Evolutionary conservation across 2,329 filamentous ascomycete genomes (phyloP).

Genomic region (Massarina eburnea): DNA sequence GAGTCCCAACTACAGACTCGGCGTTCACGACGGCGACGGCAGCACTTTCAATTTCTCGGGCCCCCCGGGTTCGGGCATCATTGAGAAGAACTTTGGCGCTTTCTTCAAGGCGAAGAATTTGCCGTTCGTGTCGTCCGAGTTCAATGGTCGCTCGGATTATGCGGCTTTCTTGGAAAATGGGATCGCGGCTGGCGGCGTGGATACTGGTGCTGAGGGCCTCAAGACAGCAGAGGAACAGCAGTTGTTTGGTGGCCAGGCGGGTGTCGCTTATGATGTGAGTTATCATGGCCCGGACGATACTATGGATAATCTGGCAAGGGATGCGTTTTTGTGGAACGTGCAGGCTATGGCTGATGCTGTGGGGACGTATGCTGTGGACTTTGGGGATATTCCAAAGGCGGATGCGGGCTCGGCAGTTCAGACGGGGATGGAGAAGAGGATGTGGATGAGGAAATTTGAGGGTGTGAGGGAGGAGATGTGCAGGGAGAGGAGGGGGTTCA

Average conservation of each 20-base stretch:
- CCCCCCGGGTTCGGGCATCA: conserved; percentile 36
- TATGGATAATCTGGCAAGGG: conserved; percentile 39
- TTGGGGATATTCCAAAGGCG: conserved; percentile 37
- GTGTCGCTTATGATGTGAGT: conserved; percentile 40
- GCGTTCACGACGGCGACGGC: conserved; percentile 45
- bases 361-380: conserved; percentile 41
- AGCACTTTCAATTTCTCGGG: conserved; percentile 41
- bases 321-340: conserved; percentile 42
- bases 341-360: conserved; percentile 44
- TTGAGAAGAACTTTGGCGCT: conserved; percentile 39
- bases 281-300: conserved; percentile 44
- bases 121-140: conserved; percentile 37
- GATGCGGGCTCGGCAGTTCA: conserved; percentile 27
- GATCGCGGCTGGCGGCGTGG: conserved; percentile 43
- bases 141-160: conserved; percentile 45
- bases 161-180: conserved; percentile 45
- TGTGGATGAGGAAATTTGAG: not conserved
- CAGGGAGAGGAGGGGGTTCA: not conserved
- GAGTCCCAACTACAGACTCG: conserved; percentile 43
- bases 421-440: conserved; percentile 21
- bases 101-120: conserved; percentile 40
- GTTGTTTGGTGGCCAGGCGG: conserved; percentile 42
- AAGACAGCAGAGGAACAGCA: conserved; percentile 42
- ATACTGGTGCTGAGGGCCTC: conserved; percentile 45
- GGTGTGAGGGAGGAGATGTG: not conserved